Base-by-base conservation (phyloP, 75 land plant genomes). In the Pseudotsuga menziesii region DNA sequence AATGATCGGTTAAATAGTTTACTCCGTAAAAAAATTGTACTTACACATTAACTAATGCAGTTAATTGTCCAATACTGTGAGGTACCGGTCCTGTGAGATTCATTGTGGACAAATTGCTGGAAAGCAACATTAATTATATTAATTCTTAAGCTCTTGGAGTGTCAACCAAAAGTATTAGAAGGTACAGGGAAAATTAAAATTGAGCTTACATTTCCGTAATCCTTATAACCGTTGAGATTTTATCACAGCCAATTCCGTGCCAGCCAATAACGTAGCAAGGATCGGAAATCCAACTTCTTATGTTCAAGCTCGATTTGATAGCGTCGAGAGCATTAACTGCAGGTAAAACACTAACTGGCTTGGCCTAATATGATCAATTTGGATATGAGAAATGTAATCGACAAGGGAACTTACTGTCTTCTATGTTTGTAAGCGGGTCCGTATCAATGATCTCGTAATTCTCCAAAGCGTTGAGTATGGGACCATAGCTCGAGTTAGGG, bases 401-500 rank as follows among this genome's bases (percentile, higher is more conserved):
- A 44, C 48, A 44, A 44, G 8, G 11, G 48, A 3, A 19, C 72
- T 20, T 13, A 67, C 72, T 52, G 12, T 67, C 72, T 22, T 41
- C 2, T 67, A 3, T 7, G 32, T 19, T 39, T 5, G 72, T 67
- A 7, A 22, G 11, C 9, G 3, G 2, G 7, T 35, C 48, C 0
- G 52, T 20, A 7, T 15, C 7, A 39, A 67, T 1, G 6, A 67
- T 3, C 0, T 1, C 11, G 52, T 67, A 67, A 11, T 6, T 7
- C 48, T 67, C 72, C 20, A 17, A 67, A 19, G 72, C 72, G 72
- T 67, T 67, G 48, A 67, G 7, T 19, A 67, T 20, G n/a, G 72
- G 72, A 39, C 22, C 3, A 4, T 6, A 2, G 1, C 32, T 29
- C 32, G 32, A 29, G 32, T 29, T 29, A 29, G 0, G 0, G 32